Evolutionary conservation across 2,329 filamentous ascomycete species (phyloP).

Genomic region (Cladophialophora carrionii): DNA sequence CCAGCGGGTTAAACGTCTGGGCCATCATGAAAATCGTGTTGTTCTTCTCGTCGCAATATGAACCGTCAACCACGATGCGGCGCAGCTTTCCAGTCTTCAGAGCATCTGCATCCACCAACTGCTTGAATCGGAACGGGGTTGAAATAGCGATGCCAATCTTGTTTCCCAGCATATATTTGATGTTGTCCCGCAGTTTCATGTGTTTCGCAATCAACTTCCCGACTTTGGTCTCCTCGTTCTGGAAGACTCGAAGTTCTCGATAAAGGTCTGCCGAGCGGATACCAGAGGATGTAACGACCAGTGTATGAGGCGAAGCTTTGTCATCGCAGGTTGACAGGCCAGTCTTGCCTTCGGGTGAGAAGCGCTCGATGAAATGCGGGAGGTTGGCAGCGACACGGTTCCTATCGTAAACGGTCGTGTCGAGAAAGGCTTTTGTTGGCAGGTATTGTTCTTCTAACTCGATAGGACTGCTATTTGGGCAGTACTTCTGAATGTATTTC

Average conservation of each 20-base stretch:
- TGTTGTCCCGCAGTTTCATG: slow-evolving; percentile 89
- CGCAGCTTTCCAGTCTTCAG: slow-evolving; percentile 72
- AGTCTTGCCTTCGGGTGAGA: slow-evolving; percentile 57
- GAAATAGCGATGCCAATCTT: slow-evolving; percentile 85
- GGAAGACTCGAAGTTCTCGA: slow-evolving; percentile 45
- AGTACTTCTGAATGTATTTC: slow-evolving; percentile 72
- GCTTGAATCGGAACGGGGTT: slow-evolving; percentile 79
- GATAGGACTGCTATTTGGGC: slow-evolving; percentile 73
- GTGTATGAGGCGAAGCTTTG: slow-evolving; percentile 77
- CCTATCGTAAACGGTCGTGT: slow-evolving; percentile 75
- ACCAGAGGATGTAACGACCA: slow-evolving; percentile 83
- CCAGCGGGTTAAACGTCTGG: slow-evolving; percentile 81
- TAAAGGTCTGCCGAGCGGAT: slow-evolving; percentile 83
- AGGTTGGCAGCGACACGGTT: slow-evolving; percentile 71
- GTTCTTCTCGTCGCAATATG: slow-evolving; percentile 93
- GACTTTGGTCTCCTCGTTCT: slow-evolving; percentile 66
- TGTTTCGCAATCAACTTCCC: slow-evolving; percentile 98
- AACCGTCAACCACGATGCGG: slow-evolving; percentile 84
- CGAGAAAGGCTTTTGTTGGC: slow-evolving; percentile 74
- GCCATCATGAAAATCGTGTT: slow-evolving; percentile 93
- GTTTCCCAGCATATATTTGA: slow-evolving; percentile 70
- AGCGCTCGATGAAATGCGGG: slow-evolving; percentile 73
- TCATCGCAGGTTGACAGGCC: slow-evolving; percentile 68
- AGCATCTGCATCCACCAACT: slow-evolving; percentile 81
- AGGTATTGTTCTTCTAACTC: slow-evolving; percentile 83